phyloP scores from a whole-genome alignment of 176 grass and related monocot genomes.

The Carex scoparia region DNA sequence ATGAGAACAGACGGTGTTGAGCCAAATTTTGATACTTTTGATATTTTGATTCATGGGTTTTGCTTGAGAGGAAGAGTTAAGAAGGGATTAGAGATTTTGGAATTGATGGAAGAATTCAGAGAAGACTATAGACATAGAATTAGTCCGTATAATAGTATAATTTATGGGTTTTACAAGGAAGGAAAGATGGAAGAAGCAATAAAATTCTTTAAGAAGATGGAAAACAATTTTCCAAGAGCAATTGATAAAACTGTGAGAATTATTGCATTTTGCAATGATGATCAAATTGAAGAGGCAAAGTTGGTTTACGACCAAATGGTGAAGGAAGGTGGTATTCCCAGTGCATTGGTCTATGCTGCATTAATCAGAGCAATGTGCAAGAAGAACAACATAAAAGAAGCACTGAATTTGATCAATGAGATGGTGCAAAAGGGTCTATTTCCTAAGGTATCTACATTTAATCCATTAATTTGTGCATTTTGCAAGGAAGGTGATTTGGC shows the following conservation, averaged over 20 bases:
- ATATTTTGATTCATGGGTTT: constrained; percentile 33
- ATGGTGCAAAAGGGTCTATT: constrained; percentile 28
- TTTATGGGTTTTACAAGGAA: constrained; percentile 34
- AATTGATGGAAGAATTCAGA: constrained; percentile 34
- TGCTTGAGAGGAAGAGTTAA: constrained; percentile 22
- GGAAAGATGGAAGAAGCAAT: constrained; percentile 20
- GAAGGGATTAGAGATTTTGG: constrained; percentile 27
- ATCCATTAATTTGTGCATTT: constrained; percentile 29
- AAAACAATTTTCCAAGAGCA: constrained; percentile 27
- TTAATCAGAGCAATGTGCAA: constrained; percentile 32
- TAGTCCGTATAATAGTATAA: constrained; percentile 35
- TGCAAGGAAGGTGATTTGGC: constrained; percentile 22
- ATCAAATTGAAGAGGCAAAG: constrained; percentile 25
- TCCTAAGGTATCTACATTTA: constrained; percentile 18
- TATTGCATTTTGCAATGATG: constrained; percentile 14
- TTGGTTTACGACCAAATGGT: constrained; percentile 31
- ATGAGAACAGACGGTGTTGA: constrained; percentile 31
- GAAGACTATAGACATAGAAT: constrained; percentile 24
- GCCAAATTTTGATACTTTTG: constrained; percentile 39
- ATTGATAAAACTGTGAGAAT: constrained; percentile 30
- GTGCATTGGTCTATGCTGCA: constrained; percentile 17
- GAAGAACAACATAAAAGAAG: constrained; percentile 23
- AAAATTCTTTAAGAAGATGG: constrained; percentile 33
- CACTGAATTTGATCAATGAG: constrained; percentile 31
- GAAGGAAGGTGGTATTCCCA: constrained; percentile 31